phyloP scores from a whole-genome alignment of 1,284 basidiomycete species.

The Leccinum griseonigrum region DNA sequence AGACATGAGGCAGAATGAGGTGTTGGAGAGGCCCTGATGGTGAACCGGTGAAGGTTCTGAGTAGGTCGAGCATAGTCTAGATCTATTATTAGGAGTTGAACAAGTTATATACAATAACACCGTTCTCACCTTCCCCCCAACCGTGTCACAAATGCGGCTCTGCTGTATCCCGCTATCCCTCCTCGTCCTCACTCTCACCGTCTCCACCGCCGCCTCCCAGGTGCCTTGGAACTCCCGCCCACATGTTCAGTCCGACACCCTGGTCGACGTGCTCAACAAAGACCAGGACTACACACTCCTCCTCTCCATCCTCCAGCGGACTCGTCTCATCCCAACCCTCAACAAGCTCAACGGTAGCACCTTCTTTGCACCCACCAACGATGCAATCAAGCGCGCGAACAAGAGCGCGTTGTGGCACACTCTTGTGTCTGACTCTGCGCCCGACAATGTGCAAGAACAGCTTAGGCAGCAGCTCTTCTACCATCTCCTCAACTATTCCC shows the following conservation, averaged over 20 bases:
- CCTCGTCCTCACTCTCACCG: slow-evolving; percentile 33
- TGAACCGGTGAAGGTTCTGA: slow-evolving; percentile 54
- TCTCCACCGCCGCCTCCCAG: slow-evolving; percentile 33
- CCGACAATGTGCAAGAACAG: slow-evolving; percentile 83
- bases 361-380: slow-evolving; percentile 94
- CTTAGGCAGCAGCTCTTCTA: slow-evolving; percentile 93
- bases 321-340: slow-evolving; percentile 88
- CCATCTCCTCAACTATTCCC: slow-evolving; percentile 84
- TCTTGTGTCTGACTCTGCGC: slow-evolving; percentile 43
- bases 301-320: slow-evolving; percentile 78
- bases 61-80: slow-evolving; percentile 54
- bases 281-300: slow-evolving; percentile 83
- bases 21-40: slow-evolving; percentile 56
- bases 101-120: slow-evolving; percentile 7
- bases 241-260: slow-evolving; percentile 37
- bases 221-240: slow-evolving; percentile 25
- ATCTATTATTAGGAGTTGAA: background rate
- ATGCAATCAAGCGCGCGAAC: slow-evolving; percentile 66
- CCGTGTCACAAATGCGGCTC: slow-evolving; percentile 33
- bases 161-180: slow-evolving; percentile 38
- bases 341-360: slow-evolving; percentile 83
- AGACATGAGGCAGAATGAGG: slow-evolving; percentile 51
- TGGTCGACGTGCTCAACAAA: slow-evolving; percentile 76
- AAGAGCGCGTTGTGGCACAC: slow-evolving; percentile 48
- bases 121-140: background rate